Evolutionary conservation across 306 rosid genomes (phyloP).

Genomic region (Cajanus cajan): DNA sequence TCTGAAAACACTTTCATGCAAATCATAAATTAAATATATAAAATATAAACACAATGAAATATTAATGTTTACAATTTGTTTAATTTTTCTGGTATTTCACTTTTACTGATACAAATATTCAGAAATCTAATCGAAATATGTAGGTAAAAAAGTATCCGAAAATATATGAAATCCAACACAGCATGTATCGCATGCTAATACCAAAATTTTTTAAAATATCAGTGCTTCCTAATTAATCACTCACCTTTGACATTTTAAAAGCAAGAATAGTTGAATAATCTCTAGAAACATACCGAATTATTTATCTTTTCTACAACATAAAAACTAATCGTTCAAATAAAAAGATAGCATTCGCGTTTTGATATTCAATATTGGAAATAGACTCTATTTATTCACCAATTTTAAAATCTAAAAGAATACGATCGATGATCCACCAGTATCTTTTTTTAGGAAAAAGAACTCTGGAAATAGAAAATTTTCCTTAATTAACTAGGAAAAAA

Average conservation of each 20-base stretch:
- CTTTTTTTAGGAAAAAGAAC: not conserved
- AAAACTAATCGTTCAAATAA: not conserved
- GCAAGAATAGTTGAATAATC: not conserved
- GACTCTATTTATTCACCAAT: not conserved
- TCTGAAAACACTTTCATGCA: no score
- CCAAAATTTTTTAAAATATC: not conserved
- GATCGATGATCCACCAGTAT: not conserved
- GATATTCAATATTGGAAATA: not conserved
- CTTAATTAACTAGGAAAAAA: not conserved
- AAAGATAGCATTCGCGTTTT: not conserved
- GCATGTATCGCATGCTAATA: not conserved
- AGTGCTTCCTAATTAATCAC: not conserved
- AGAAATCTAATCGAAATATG: no score
- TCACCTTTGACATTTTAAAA: not conserved
- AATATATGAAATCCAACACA: no score
- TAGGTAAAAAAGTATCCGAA: not conserved
- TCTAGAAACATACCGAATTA: not conserved
- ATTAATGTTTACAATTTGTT: no score
- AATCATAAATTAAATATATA: no score
- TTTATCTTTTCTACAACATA: not conserved
- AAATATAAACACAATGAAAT: not conserved
- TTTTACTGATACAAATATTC: no score
- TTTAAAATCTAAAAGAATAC: not conserved
- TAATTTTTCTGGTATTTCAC: not conserved
- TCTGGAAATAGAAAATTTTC: constrained; percentile 3